phyloP scores from a whole-genome alignment of 1,284 basidiomycete species.

The Ceratobasidium theobromae region DNA sequence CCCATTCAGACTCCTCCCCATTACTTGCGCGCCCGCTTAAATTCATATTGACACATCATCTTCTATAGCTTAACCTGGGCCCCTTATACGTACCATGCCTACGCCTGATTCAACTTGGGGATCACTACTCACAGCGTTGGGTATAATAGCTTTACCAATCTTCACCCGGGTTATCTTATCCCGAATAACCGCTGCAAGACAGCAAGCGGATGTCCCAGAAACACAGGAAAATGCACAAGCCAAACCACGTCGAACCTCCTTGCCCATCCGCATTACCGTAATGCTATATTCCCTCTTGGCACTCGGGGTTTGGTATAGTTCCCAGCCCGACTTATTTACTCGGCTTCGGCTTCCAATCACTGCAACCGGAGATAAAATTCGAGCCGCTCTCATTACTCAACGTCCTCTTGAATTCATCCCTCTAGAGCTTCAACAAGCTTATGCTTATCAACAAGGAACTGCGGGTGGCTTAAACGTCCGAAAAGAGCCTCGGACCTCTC shows the following conservation, averaged over 20 bases:
- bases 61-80: no score
- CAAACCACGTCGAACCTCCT: neutral
- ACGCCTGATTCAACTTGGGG: neutral
- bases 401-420: constrained; percentile 25
- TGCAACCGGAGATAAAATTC: constrained; percentile 8
- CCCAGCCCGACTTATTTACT: constrained; percentile 29
- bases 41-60: no score
- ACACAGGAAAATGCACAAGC: neutral
- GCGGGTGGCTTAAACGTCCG: neutral
- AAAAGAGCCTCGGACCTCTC: constrained; percentile 10
- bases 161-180: neutral
- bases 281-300: constrained; percentile 12
- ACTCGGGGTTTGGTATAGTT: constrained; percentile 1
- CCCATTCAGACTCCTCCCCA: no score
- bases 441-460: neutral
- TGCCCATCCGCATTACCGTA: neutral
- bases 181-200: neutral
- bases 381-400: constrained; percentile 26
- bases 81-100: no score
- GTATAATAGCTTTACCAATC: constrained; percentile 6
- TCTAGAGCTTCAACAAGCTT: neutral
- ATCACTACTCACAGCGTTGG: neutral
- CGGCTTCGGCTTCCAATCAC: constrained; percentile 18
- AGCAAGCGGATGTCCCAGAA: neutral
- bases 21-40: no score